Evolutionary conservation across 805 yeast genomes (phyloP), one percentile per base, ranked within the genome.

Genomic region (Metschnikowia colocasiae): DNA sequence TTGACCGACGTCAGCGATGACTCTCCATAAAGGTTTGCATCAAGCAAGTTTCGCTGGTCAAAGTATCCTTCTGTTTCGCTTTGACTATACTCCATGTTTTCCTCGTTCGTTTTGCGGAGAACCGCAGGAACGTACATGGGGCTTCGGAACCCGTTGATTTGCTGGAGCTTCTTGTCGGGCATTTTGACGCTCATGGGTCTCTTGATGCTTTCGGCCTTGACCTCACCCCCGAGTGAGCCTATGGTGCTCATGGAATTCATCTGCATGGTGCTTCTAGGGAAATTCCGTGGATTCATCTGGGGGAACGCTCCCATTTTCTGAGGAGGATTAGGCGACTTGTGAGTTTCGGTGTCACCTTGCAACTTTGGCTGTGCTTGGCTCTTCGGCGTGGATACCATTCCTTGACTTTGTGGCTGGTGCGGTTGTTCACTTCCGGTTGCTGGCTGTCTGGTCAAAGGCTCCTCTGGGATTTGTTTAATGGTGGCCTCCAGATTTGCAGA

Each of bases 71-170:
- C 48, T 5, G 36, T 10, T 3, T 48, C 53, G 16, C 41, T 26
- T 15, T 31, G 43, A 15, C 43, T 50, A 32, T 41, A 44, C 25
- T 50, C 56, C 25, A 40, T 27, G 16, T 47, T 42, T 20, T 47
- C 58, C 23, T 51, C 59, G 10, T 51, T 32, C 48, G 74, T 55
- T 87, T 55, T 76, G 23, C 77, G 58, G 44, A 91, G 71, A 9
- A 91, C 98, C 0, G 97, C 97, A 0, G 98, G 98, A 0, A 86
- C 75, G 59, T 89, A 91, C 71, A 91, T 71, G 8, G 97, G 97
- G 59, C 87, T 85, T 62, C 89, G 80, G 53, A 89, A 91, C 40
- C 84, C 85, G 48, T 82, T 81, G 51, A 90, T 81, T 59, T 89
- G 95, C 61, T 82, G 85, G 19, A 84, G 62, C 49, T 70, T 70